Conservation (phyloP, 495 filamentous ascomycete genomes). For the Hyaloscypha bicolor region DNA sequence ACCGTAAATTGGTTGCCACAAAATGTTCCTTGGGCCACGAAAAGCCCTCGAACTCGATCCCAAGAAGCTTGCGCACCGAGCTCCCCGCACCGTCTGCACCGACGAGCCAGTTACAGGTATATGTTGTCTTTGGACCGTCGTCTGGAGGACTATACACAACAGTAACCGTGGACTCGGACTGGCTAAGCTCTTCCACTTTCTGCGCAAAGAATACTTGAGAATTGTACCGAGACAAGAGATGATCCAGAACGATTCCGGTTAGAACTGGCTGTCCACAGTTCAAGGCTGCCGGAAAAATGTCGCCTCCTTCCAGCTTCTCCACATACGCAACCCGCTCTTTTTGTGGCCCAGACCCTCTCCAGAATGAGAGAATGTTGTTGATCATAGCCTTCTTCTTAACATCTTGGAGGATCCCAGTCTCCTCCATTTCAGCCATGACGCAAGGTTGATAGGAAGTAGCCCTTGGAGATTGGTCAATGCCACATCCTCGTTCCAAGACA, state of each 20-base stretch:
- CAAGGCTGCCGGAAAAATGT: background rate
- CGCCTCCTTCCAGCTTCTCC: conserved; percentile 1
- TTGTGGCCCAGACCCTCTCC: background rate
- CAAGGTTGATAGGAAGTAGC: conserved; percentile 4
- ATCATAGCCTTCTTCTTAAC: conserved; percentile 4
- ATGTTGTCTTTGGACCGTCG: background rate
- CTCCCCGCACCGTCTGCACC: background rate
- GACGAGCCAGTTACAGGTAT: background rate
- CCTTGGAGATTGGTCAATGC: background rate
- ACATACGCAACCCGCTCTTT: background rate
- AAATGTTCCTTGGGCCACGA: conserved; percentile 2
- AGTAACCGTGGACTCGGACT: background rate
- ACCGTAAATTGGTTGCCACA: conserved; percentile 1
- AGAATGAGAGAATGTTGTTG: conserved; percentile 3
- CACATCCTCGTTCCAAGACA: background rate
- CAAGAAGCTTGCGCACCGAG: conserved; percentile 2
- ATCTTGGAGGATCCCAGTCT: background rate
- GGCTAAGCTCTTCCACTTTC: background rate
- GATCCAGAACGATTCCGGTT: background rate
- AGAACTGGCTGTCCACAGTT: conserved; percentile 3
- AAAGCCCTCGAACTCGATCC: conserved; percentile 1
- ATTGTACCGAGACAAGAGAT: background rate
- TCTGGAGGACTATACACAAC: background rate
- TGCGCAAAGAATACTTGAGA: background rate
- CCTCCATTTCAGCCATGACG: conserved; percentile 1